Base-by-base conservation (phyloP, 2,329 filamentous ascomycete genomes). In the Cladosporium velox region DNA sequence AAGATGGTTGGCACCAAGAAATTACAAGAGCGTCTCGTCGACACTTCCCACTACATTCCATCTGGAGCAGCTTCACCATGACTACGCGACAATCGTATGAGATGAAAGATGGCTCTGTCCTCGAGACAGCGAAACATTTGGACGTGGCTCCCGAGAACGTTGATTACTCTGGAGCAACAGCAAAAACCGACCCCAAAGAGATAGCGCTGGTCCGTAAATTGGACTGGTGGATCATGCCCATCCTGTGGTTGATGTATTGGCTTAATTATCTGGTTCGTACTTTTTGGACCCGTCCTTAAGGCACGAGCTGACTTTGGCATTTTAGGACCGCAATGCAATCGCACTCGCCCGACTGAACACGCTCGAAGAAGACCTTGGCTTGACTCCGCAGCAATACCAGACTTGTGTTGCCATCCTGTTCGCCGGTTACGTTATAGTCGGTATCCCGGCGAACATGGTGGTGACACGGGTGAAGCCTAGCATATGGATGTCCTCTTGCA, bases 341-440 rank as follows among this genome's bases (percentile, higher is more conserved):
- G 59, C 59, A 14, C 59, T 28, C 24, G 59, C 59, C 15, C 14
- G 59, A 11, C 35, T 61, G 15, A 34, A 83, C 0, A 80, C 80
- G 0, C 76, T 88, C 0, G 85, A 87, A 66, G 65, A 77, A 28
- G 86, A 87, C 64, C 76, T 88, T 0, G 75, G 74, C 1, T 85
- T 88, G 82, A 77, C 72, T 6, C 84, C 84, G 6, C 87, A 83
- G 1, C 83, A 88, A 59, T 87, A 85, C 71, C 86, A 87, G 68
- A 75, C 86, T 1, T 82, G 82, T 14, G 85, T 83, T 4, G 82
- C 80, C 67, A 84, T 86, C 70, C 77, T 61, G 14, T 61, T 61
- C 24, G 59, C 44, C 1, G 59, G 59, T 4, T 74, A 32, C 11
- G 54, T 57, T 80, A 15, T 78, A 77, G 79, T 78, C 24, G 81